Evolutionary conservation across 2,329 filamentous ascomycete species (phyloP), one percentile per base, ranked within the genome.

Genomic region (Fonsecaea monophora): DNA sequence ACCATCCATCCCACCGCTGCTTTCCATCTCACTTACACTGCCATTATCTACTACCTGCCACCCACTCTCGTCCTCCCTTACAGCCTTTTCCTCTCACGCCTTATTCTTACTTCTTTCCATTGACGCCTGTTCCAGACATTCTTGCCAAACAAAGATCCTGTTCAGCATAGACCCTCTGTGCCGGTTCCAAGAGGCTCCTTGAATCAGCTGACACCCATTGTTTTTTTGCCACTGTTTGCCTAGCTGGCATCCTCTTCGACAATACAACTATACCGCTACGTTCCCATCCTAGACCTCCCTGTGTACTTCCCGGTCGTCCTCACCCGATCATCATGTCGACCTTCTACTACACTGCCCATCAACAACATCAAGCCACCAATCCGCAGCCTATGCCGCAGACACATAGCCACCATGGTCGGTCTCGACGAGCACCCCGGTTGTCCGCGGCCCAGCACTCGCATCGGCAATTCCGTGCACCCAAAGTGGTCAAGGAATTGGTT

Each of bases 391-490:
- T 72, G 59, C 74, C 74, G 21, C 77, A 78, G 53, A 75, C 77
- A 65, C 79, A 78, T 72, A 80, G 78, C 70, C 79, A 80, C 70
- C 80, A 95, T 79, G 90, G 88, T 75, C 92, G 94, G 75, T 94
- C 91, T 78, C 90, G 94, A 76, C 88, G 94, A 77, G 91, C 90
- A 53, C 91, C 93, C 68, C 88, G 94, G 74, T 84, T 95, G 74
- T 90, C 90, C 50, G 89, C 92, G 60, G 86, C 90, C 53, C 92
- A 96, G 77, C 92, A 94, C 81, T 82, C 89, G 59, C 92, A 96
- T 77, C 91, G 93, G 79, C 92, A 97, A 80, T 93, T 92, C 77
- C 91, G 93, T 70, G 89, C 90, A 71, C 90, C 94, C 62, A 90
- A 92, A 76, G 91, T 89, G 75, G 92, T 94, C 81, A 94, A 96